Evolutionary conservation across 1,284 basidiomycete species (phyloP).

Genomic region (Heliocybe sulcata): DNA sequence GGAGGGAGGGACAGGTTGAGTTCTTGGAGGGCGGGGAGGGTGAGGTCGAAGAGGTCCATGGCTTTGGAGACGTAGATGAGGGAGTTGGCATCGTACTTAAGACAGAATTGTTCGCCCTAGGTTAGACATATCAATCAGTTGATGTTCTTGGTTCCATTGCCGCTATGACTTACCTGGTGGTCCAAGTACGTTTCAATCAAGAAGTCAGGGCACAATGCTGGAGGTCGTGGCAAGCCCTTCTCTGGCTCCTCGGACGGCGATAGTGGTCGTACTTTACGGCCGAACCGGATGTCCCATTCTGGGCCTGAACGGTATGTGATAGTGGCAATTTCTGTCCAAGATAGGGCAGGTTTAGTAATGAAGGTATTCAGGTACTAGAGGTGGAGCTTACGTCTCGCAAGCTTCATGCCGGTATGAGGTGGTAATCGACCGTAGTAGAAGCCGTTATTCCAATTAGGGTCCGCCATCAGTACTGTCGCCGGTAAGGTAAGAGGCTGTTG

Average conservation of each 20-base stretch:
- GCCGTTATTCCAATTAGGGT: slow-evolving; percentile 98
- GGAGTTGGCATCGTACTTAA: slow-evolving; percentile 99
- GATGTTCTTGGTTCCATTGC: neutral
- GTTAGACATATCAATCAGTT: neutral
- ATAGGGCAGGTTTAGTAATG: slow-evolving; percentile 6
- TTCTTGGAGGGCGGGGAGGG: slow-evolving; percentile 66
- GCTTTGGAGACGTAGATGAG: slow-evolving; percentile 98
- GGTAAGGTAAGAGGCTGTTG: slow-evolving; percentile 7
- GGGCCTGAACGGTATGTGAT: slow-evolving; percentile 99
- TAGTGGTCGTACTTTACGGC: slow-evolving; percentile 57
- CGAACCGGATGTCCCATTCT: slow-evolving; percentile 98
- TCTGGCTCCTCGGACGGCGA: slow-evolving; percentile 27
- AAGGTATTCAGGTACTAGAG: neutral
- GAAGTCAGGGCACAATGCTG: slow-evolving; percentile 93
- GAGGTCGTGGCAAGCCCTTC: slow-evolving; percentile 33
- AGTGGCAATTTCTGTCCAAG: slow-evolving; percentile 83
- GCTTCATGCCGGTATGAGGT: slow-evolving; percentile 97
- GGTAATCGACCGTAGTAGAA: slow-evolving; percentile 96
- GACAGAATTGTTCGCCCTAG: slow-evolving; percentile 90
- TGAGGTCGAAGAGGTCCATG: slow-evolving; percentile 99
- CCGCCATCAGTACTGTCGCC: slow-evolving; percentile 87
- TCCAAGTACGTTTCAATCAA: slow-evolving; percentile 98
- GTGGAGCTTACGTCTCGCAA: slow-evolving; percentile 77
- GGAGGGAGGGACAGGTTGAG: slow-evolving; percentile 43
- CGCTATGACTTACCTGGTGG: slow-evolving; percentile 62